Conservation (phyloP, 2,329 filamentous ascomycete genomes). For the Pseudogymnoascus sp. region DNA sequence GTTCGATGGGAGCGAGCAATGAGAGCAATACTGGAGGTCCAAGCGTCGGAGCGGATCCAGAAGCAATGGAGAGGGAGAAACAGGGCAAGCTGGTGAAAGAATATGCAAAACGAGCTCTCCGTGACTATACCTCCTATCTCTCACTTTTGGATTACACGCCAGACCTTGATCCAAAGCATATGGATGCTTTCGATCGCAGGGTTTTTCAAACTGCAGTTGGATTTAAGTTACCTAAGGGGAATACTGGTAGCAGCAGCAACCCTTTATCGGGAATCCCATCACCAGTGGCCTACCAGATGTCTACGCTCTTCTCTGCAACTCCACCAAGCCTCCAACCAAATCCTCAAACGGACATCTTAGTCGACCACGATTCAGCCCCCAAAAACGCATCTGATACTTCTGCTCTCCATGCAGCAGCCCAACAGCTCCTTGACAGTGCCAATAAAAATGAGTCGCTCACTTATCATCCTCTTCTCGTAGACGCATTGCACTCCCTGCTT, state of each 20-base stretch:
- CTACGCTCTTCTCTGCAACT: conserved; percentile 62
- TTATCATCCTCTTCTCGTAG: conserved; percentile 73
- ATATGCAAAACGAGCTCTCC: conserved; percentile 67
- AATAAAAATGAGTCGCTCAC: conserved; percentile 60
- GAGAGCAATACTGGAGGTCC: conserved; percentile 19
- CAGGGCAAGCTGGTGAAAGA: conserved; percentile 63
- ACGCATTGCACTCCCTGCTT: conserved; percentile 70
- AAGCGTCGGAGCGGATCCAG: conserved; percentile 13
- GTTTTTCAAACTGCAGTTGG: conserved; percentile 50
- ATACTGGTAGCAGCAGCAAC: conserved; percentile 23
- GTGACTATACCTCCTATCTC: conserved; percentile 67
- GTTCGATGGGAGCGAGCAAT: conserved; percentile 14
- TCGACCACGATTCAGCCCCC: conserved; percentile 13
- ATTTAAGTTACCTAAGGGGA: conserved; percentile 35
- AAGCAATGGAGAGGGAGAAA: conserved; percentile 39
- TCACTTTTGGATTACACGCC: conserved; percentile 73
- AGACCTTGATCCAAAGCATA: conserved; percentile 28
- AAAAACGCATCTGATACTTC: conserved; percentile 26
- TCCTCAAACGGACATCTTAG: conserved; percentile 38
- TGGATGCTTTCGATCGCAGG: conserved; percentile 45
- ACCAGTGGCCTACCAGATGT: conserved; percentile 45
- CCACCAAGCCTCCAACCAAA: conserved; percentile 63
- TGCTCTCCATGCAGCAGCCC: conserved; percentile 24
- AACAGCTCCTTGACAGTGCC: conserved; percentile 32
- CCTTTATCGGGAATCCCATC: conserved; percentile 34